phyloP scores from a whole-genome alignment of 163 green algal genomes.

The Trebouxiophyceae sp. region DNA sequence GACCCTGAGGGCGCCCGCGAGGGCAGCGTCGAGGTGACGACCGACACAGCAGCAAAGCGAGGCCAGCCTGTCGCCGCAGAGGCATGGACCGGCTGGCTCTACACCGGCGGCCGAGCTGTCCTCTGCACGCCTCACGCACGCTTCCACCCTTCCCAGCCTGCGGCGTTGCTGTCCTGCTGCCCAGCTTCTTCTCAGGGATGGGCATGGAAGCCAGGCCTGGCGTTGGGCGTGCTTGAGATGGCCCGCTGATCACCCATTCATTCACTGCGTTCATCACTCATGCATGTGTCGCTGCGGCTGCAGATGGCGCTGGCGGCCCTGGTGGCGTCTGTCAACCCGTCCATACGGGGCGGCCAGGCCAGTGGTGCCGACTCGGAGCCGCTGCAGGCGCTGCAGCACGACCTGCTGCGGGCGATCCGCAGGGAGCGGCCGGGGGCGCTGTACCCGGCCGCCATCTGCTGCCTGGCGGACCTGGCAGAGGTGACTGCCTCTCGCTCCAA shows the following conservation, averaged over 20 bases:
- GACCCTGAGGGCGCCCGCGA: conserved; percentile 1
- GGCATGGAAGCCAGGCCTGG: too few relatives aligned
- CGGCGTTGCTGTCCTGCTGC: neutral
- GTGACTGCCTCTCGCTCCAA: too few relatives aligned
- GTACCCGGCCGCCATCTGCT: conserved; percentile 30
- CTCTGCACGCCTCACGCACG: conserved; percentile 19
- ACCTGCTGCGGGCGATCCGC: conserved; percentile 18
- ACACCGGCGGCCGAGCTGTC: conserved; percentile 29
- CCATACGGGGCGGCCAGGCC: conserved; percentile 14
- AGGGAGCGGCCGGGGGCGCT: conserved; percentile 6
- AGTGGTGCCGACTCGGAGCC: conserved; percentile 12
- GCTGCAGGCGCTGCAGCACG: conserved; percentile 13
- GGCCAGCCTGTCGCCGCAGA: conserved; percentile 19
- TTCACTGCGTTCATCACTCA: too few relatives aligned
- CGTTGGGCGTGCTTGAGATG: too few relatives aligned
- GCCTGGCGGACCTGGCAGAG: conserved; percentile 26
- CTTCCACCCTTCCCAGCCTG: neutral
- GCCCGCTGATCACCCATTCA: too few relatives aligned
- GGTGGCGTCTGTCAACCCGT: conserved; percentile 30
- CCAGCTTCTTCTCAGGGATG: too few relatives aligned
- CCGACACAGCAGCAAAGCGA: conserved; percentile 27
- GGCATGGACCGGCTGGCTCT: conserved; percentile 37
- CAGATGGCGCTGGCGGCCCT: conserved; percentile 25
- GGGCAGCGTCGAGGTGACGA: conserved; percentile 30
- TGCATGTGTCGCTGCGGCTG: too few relatives aligned